Base-by-base conservation (phyloP, 1,284 basidiomycete genomes). In the Puccinia polysora region DNA sequence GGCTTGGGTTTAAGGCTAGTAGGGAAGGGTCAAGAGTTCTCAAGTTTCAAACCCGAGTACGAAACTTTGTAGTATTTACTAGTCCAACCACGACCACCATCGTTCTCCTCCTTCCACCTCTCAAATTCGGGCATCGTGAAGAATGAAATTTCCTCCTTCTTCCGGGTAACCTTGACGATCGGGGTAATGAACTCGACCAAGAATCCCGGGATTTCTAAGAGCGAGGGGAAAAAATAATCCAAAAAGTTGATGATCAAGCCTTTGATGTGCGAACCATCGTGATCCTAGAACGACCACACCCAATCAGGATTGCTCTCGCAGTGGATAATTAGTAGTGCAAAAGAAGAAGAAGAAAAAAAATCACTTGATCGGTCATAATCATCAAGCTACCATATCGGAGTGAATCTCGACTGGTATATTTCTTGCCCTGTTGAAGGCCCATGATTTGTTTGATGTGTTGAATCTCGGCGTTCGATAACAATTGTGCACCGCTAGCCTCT, bases 221-320 rank as follows among this genome's bases (percentile, higher is more conserved):
- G 83, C 1, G 95, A 97, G 0, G 96, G 96, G 80, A 90, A 98
- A 81, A 95, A 97, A 80, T 95, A 89, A 79, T 98, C 96, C 73
- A 99, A 83, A 81, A 94, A 98, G 81, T 99, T 99, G 83, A 99
- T 96, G 72, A 99, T 85, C 8, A 98, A 85, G 47, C 96, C 96
- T 81, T 99, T 99, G 83, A 99, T 99, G 82, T 99, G 96, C 45
- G 95, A 98, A 65, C 96, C 96, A 82, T 99, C 96, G 82, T 98
- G 93, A 86, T 99, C 96, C 90, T 96, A 80, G 0, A n/a, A n/a
- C n/a, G n/a, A n/a, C n/a, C n/a, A n/a, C n/a, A n/a, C n/a, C n/a
- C n/a, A n/a, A n/a, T n/a, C n/a, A n/a, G n/a, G n/a, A n/a, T n/a
- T n/a, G n/a, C n/a, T n/a, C n/a, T n/a, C n/a, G n/a, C n/a, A n/a